Base-by-base conservation (phyloP, 305 asterid species). In the Striga hermonthica region DNA sequence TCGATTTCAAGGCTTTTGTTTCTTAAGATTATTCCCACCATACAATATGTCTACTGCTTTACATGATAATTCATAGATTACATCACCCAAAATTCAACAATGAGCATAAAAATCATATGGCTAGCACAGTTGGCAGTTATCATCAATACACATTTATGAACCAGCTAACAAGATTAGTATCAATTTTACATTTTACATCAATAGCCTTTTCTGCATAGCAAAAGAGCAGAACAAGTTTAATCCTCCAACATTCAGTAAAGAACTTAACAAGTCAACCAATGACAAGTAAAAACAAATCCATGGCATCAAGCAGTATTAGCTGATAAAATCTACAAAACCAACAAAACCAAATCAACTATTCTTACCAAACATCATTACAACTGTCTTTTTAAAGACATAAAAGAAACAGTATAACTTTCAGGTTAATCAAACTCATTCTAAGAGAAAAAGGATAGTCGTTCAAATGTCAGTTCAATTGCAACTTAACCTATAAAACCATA, bases 171-270 rank as follows among this genome's bases (percentile, higher is more conserved):
- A n/a, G n/a, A 67, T 39, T 12, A 40, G 16, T 52, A 49, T 44
- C 16, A 53, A 49, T 54, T 43, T n/a, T n/a, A n/a, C 36, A 8
- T 22, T 22, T 22, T 22, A 22, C 31, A 22, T 2, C 69, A 9
- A 56, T 22, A 41, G 13, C 47, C 62, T 61, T 65, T 50, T 68
- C 13, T 45, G 57, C 53, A 62, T 62, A 44, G 48, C 50, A 52
- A 65, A 49, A n/a, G 12, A 48, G 57, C 57, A 64, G 61, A 40
- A 56, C 55, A 68, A 56, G n/a, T 59, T 49, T 13, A 34, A 44
- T 22, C 22, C 40, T 15, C 43, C 62, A 35, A 62, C n/a, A 28
- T 37, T 41, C 49, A 44, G 57, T 44, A 34, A 34, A 50, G 15
- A 9, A 44, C 56, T 38, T 16, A n/a, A 55, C 12, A 38, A 28